A percentile compares a stretch with the other conserved stretches of the same genome.
These are phyloP conservation scores for Physaria fendleri DNA, from an alignment of 345 rosid genomes.

Conservation along the genomic window DNA sequence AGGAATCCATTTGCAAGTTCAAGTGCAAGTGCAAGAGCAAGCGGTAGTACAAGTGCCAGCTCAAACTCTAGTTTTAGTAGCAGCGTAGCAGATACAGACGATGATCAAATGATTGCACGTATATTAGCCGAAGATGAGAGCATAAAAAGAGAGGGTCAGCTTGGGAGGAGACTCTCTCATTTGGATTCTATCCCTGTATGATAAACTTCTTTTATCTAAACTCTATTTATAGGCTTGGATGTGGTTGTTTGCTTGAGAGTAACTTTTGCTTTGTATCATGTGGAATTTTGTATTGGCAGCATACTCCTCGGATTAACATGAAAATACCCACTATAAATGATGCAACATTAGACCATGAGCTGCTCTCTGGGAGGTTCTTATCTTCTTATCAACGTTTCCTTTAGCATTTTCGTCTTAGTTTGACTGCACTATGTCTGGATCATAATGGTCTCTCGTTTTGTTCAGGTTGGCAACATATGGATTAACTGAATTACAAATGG, in stretches of 20 bases:
- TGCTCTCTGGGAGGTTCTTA: constrained; percentile 78
- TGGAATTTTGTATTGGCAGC: constrained; percentile 48
- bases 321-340: constrained; percentile 75
- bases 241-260: background rate
- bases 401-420: background rate
- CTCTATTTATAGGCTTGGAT: background rate
- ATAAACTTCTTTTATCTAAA: background rate
- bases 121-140: constrained; percentile 64
- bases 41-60: constrained; percentile 60
- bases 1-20: constrained; percentile 30
- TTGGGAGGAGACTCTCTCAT: constrained; percentile 82
- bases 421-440: too few species aligned
- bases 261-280: background rate
- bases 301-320: constrained; percentile 77
- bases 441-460: constrained; percentile 10
- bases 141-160: constrained; percentile 39
- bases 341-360: constrained; percentile 83
- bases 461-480: constrained; percentile 76
- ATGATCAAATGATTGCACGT: constrained; percentile 73
- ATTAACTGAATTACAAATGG: constrained; percentile 77
- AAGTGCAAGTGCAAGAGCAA: constrained; percentile 21
- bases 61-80: constrained; percentile 77
- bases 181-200: constrained; percentile 83
- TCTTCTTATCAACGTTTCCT: constrained; percentile 8
- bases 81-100: constrained; percentile 70